A percentile compares a stretch with the other conserved stretches of the same genome.
These are phyloP conservation scores for Aristolochia fimbriata DNA, from an alignment of 164 flowering plant species.

Conservation along the genomic window DNA sequence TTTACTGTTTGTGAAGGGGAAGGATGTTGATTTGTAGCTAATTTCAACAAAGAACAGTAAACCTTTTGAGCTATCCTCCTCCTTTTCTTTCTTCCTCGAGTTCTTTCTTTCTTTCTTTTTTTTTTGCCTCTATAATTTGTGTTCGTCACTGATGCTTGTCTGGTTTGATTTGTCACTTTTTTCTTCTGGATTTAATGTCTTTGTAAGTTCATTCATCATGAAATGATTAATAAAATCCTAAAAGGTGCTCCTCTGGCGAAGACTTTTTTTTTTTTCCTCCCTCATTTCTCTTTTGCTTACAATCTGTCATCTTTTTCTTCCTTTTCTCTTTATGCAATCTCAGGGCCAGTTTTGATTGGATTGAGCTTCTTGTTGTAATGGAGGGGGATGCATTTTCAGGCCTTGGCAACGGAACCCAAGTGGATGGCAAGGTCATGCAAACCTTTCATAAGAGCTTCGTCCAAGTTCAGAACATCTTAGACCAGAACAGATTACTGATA, in stretches of 20 bases:
- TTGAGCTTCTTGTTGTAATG: constrained; percentile 4
- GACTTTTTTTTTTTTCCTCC: background rate
- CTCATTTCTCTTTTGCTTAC: background rate
- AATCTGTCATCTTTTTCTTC: background rate
- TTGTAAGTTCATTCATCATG: too few relatives aligned
- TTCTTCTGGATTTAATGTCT: background rate
- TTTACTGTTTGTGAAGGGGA: too few relatives aligned
- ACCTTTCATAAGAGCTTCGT: constrained; percentile 49
- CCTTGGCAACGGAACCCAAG: constrained; percentile 40
- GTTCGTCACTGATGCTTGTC: too few relatives aligned
- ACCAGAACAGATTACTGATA: constrained; percentile 52
- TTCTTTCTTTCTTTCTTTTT: too few relatives aligned
- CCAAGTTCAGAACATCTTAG: constrained; percentile 11
- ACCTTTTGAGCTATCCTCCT: too few relatives aligned
- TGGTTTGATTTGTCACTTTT: background rate
- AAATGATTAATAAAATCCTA: background rate
- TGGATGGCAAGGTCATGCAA: constrained; percentile 57
- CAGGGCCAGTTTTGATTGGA: constrained; percentile 7
- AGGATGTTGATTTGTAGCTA: too few relatives aligned
- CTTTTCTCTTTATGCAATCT: background rate
- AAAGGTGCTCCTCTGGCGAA: background rate
- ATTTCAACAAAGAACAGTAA: too few relatives aligned
- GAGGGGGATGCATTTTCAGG: constrained; percentile 48
- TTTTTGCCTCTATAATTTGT: too few relatives aligned
- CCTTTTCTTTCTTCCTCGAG: too few relatives aligned